phyloP scores from a whole-genome alignment of 768 basidiomycete species.

The Rubroboletus pulcherrimus region DNA sequence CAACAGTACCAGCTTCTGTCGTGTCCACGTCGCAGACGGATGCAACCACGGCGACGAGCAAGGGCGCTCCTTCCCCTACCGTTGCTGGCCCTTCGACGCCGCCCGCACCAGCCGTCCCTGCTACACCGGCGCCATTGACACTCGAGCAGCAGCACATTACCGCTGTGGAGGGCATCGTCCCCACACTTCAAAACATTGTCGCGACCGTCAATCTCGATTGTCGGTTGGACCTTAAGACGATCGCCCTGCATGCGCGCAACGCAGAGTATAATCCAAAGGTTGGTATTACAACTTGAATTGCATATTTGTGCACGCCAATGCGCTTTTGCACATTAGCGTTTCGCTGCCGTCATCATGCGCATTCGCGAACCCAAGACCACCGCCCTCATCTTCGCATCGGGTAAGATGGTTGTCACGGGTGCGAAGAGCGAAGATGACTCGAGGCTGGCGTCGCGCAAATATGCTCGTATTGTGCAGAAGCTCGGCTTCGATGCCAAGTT shows the following conservation, averaged over 20 bases:
- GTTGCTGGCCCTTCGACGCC: slow-evolving; percentile 59
- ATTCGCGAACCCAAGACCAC: slow-evolving; percentile 99
- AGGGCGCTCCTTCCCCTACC: slow-evolving; percentile 36
- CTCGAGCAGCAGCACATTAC: slow-evolving; percentile 94
- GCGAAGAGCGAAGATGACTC: slow-evolving; percentile 99
- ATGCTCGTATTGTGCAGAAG: slow-evolving; percentile 98
- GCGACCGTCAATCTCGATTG: slow-evolving; percentile 98
- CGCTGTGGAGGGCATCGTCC: slow-evolving; percentile 95
- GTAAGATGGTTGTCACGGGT: slow-evolving; percentile 99
- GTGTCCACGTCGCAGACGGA: slow-evolving; percentile 20
- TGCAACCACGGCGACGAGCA: slow-evolving; percentile 32
- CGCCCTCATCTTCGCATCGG: slow-evolving; percentile 97
- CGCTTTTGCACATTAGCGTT: slow-evolving; percentile 82
- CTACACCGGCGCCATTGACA: slow-evolving; percentile 71
- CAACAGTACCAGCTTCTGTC: slow-evolving; percentile 6
- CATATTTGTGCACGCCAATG: slow-evolving; percentile 53
- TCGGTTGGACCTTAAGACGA: slow-evolving; percentile 95
- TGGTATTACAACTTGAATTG: slow-evolving; percentile 46
- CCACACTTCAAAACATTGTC: slow-evolving; percentile 99
- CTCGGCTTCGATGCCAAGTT: slow-evolving; percentile 99
- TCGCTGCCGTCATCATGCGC: slow-evolving; percentile 99
- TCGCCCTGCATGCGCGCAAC: slow-evolving; percentile 95
- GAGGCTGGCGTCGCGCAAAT: slow-evolving; percentile 94
- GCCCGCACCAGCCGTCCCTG: slow-evolving; percentile 48
- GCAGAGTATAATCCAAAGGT: slow-evolving; percentile 99